Conservation (phyloP, 306 rosid species). For the Mimosa bimucronata region DNA sequence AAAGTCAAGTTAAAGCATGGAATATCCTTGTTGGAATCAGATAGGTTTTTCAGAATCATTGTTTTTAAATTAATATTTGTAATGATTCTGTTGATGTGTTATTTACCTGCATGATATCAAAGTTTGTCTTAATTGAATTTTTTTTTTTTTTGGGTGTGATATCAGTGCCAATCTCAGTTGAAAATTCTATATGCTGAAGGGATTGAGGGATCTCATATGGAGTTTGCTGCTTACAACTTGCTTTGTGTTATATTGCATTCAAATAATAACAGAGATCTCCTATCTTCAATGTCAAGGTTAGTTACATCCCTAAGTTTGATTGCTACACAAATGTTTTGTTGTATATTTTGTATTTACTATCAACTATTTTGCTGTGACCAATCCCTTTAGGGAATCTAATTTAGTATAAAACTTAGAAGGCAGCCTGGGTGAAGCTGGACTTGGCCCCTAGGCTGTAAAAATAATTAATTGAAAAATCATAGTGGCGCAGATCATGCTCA, state of each 20-base stretch:
- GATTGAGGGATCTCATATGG: constrained; percentile 86
- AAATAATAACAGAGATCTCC: constrained; percentile 83
- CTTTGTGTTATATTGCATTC: constrained; percentile 94
- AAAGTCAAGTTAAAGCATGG: neutral
- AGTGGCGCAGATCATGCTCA: neutral
- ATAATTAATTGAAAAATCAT: neutral
- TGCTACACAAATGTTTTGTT: neutral
- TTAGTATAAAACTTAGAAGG: constrained; percentile 2
- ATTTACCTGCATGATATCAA: constrained; percentile 4
- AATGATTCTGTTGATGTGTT: constrained; percentile 11
- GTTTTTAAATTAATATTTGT: neutral
- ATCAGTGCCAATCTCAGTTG: constrained; percentile 94
- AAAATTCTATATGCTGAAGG: constrained; percentile 86
- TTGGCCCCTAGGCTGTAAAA: neutral
- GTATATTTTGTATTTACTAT: neutral
- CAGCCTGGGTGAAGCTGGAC: constrained; percentile 4
- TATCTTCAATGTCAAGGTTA: constrained; percentile 87
- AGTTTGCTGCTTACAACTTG: constrained; percentile 95
- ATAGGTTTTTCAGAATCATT: neutral
- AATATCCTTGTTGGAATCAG: neutral
- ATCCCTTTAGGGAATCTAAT: neutral
- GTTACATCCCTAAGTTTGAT: constrained; percentile 12
- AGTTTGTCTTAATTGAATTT: constrained; percentile 28
- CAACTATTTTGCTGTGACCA: neutral
- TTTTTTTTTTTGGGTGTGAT: constrained; percentile 39